Base-by-base conservation (phyloP, 345 rosid species). In the Linum lewisii region DNA sequence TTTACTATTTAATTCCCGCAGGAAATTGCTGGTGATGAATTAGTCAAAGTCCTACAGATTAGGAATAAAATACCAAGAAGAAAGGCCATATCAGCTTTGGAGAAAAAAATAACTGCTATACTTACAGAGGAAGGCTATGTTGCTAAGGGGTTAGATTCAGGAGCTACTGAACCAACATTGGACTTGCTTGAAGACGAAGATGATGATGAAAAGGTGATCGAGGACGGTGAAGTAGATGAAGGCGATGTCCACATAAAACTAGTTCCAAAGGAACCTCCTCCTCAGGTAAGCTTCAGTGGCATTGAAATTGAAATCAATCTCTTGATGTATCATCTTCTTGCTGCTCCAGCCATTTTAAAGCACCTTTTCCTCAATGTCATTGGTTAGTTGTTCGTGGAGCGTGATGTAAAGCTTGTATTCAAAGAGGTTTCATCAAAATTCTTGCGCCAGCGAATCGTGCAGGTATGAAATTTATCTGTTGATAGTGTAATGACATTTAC, bases 191-290 rank as follows among this genome's bases (percentile, higher is more conserved):
- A 88, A 74, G 90, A 82, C 63, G 99, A 93, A 75, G 97, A 93
- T 14, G 99, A 93, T 71, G 99, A 93, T 70, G 99, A 93, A 71
- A 97, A 89, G 79, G 83, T 85, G 70, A 87, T 93, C 42, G 87
- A 87, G 57, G 99, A 93, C 69, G 99, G 99, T 66, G 99, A 93
- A 76, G 91, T 89, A 64, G 94, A 93, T 78, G 97, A 93, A 80
- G 99, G 99, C 29, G 99, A 93, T 74, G 80, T 93, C 72, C 99
- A 85, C 68, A 93, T 93, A 69, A 87, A 84, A 81, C 99, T 95
- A 50, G 69, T 69, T 59, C 74, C 87, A 70, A 68, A 91, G 64
- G 89, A 82, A 76, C 57, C 78, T 53, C 65, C 77, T 66, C 97
- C 90, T 56, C 63, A 85, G 82, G 99, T 93, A 72, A 82, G 74